phyloP scores from a whole-genome alignment of 768 basidiomycete species.

The Mycena maculata region DNA sequence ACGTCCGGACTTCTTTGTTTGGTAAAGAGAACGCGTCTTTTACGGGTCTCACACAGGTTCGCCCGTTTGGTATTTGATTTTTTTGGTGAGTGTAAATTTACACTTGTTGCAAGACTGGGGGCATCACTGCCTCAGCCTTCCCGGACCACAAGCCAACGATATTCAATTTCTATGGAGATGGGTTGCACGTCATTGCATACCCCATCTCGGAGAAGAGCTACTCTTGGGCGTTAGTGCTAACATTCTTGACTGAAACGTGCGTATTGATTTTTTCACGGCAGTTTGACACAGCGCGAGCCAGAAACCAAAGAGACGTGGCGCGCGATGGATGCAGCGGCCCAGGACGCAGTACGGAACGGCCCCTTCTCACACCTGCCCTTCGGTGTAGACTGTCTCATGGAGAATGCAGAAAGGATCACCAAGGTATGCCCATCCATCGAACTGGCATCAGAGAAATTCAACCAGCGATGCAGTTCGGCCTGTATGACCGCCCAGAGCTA shows the following conservation, averaged over 20 bases:
- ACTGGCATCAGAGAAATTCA: neutral
- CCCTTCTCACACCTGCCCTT: slow-evolving; percentile 35
- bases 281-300: slow-evolving; percentile 49
- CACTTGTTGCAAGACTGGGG: slow-evolving; percentile 44
- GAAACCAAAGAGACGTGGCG: slow-evolving; percentile 57
- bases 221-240: slow-evolving; percentile 51
- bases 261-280: slow-evolving; percentile 19
- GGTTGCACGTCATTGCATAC: slow-evolving; percentile 51
- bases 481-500: slow-evolving; percentile 57
- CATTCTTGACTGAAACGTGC: neutral
- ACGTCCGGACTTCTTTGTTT: slow-evolving; percentile 50
- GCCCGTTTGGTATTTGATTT: neutral
- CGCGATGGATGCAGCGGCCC: slow-evolving; percentile 44
- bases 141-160: slow-evolving; percentile 36
- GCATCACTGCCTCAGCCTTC: slow-evolving; percentile 42
- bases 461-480: slow-evolving; percentile 46
- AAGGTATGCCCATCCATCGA: slow-evolving; percentile 28
- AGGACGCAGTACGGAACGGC: slow-evolving; percentile 33
- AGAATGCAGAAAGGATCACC: slow-evolving; percentile 33
- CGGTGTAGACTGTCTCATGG: slow-evolving; percentile 35
- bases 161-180: slow-evolving; percentile 51
- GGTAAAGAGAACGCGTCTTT: slow-evolving; percentile 50
- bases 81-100: neutral
- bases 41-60: slow-evolving; percentile 53
- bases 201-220: slow-evolving; percentile 43